phyloP scores from a whole-genome alignment of 306 rosid genomes.

The Sindora glabra region DNA sequence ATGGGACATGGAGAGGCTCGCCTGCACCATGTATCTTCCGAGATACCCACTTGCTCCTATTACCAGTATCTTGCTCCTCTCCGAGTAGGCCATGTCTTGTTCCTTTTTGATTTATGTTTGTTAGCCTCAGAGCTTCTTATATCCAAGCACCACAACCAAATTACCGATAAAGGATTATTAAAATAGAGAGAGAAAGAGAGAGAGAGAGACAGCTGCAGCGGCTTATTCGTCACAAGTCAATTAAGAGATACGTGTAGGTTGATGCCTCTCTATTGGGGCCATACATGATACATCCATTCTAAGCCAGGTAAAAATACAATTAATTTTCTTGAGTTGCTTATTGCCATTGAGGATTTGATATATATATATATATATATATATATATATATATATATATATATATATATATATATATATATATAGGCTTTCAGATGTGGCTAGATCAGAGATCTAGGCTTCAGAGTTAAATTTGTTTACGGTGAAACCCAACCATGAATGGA shows the following conservation, averaged over 20 bases:
- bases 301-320: background rate
- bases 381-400: too few species aligned
- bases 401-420: too few species aligned
- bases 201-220: too few species aligned
- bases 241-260: too few species aligned
- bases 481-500: background rate
- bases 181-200: too few species aligned
- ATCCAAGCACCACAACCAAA: too few species aligned
- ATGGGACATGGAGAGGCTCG: slow-evolving; percentile 31
- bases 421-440: too few species aligned
- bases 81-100: background rate
- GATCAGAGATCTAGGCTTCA: background rate
- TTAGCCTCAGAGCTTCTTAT: too few species aligned
- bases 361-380: too few species aligned
- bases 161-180: too few species aligned
- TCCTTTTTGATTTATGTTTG: background rate
- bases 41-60: slow-evolving; percentile 34
- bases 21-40: slow-evolving; percentile 36
- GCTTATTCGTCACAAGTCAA: too few species aligned
- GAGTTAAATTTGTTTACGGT: background rate
- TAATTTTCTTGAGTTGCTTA: background rate
- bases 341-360: background rate
- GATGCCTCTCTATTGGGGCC: background rate
- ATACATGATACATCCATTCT: too few species aligned
- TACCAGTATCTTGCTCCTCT: slow-evolving; percentile 30